Conservation (phyloP, 169 alveolate species). For the Theileria equi region DNA sequence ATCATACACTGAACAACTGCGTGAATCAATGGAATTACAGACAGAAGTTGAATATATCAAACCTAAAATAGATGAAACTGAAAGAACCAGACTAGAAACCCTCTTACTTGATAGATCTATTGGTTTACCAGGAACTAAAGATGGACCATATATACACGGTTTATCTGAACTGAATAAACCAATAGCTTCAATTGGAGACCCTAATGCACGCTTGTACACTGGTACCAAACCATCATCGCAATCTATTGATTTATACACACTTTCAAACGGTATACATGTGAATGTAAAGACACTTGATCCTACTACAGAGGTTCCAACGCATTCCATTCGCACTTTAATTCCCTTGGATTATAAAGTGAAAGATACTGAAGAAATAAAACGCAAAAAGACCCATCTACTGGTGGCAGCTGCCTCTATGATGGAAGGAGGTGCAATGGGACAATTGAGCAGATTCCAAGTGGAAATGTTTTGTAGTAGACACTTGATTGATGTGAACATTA, state of each 20-base stretch:
- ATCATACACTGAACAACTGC: slow-evolving; percentile 7
- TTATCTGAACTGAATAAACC: slow-evolving; percentile 29
- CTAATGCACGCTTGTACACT: background rate
- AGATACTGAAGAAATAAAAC: slow-evolving; percentile 1
- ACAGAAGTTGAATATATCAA: slow-evolving; percentile 32
- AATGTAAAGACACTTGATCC: slow-evolving; percentile 19
- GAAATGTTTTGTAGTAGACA: slow-evolving; percentile 78
- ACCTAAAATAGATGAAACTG: slow-evolving; percentile 11
- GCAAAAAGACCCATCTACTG: slow-evolving; percentile 30
- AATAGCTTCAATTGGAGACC: slow-evolving; percentile 22
- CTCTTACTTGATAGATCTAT: background rate
- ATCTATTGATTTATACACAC: slow-evolving; percentile 21
- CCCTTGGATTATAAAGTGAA: slow-evolving; percentile 21
- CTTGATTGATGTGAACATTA: slow-evolving; percentile 73
- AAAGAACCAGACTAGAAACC: slow-evolving; percentile 1
- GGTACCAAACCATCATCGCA: background rate
- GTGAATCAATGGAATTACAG: slow-evolving; percentile 17
- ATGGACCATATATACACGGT: slow-evolving; percentile 25
- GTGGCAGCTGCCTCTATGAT: slow-evolving; percentile 64
- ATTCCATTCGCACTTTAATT: slow-evolving; percentile 18
- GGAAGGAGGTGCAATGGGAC: slow-evolving; percentile 85
- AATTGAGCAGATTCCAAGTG: slow-evolving; percentile 74
- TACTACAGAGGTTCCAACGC: slow-evolving; percentile 8
- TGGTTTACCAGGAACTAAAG: background rate
- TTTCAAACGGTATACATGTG: slow-evolving; percentile 25